These are phyloP conservation scores for Penicillium sp. DNA, from an alignment of 2,329 filamentous ascomycete species.

Conservation along the genomic window DNA sequence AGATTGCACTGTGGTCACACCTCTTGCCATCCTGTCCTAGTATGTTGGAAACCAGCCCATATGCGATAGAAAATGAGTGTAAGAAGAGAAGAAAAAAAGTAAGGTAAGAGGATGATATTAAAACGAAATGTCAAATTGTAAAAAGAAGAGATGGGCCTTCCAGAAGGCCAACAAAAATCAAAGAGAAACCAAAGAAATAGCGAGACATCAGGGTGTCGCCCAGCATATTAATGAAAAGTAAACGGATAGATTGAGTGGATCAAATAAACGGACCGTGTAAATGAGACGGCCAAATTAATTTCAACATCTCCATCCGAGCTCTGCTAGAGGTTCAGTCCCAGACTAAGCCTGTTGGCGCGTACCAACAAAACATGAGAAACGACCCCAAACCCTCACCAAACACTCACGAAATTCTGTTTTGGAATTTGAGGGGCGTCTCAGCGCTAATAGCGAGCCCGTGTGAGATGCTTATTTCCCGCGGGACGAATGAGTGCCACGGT, in stretches of 20 bases:
- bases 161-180: slow-evolving; percentile 34
- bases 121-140: slow-evolving; percentile 18
- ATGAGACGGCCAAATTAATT: slow-evolving; percentile 22
- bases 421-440: slow-evolving; percentile 10
- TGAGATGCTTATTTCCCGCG: slow-evolving; percentile 28
- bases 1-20: slow-evolving; percentile 32
- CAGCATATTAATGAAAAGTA: slow-evolving; percentile 18
- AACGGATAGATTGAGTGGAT: slow-evolving; percentile 21
- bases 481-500: slow-evolving; percentile 25
- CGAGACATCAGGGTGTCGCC: slow-evolving; percentile 5
- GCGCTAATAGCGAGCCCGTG: slow-evolving; percentile 10
- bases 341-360: too few species aligned
- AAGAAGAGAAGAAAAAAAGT: background rate
- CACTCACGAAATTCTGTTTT: background rate
- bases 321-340: background rate
- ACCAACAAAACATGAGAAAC: background rate
- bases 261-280: slow-evolving; percentile 14
- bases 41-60: slow-evolving; percentile 11
- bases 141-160: slow-evolving; percentile 40
- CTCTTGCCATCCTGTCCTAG: slow-evolving; percentile 29
- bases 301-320: background rate
- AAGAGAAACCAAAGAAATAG: slow-evolving; percentile 7
- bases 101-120: slow-evolving; percentile 12
- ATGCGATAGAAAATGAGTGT: slow-evolving; percentile 4
- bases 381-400: background rate